phyloP scores from a whole-genome alignment of 2,329 filamentous ascomycete genomes.

The Ascochyta fabae region DNA sequence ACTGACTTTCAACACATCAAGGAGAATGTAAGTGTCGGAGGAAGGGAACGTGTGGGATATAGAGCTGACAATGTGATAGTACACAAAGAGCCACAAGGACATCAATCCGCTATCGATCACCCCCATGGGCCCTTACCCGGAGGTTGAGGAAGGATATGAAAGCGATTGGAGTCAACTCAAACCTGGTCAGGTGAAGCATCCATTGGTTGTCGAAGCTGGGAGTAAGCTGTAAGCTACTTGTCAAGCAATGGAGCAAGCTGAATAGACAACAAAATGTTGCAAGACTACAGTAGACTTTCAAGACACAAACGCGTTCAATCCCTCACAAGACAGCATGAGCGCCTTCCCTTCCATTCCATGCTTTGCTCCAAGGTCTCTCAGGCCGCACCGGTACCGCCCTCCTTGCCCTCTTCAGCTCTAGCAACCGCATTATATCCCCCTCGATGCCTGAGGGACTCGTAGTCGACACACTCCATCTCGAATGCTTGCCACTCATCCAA shows the following conservation, averaged over 20 bases:
- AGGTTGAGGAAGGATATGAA: slow-evolving; percentile 62
- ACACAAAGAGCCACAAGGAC: slow-evolving; percentile 65
- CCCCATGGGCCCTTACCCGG: slow-evolving; percentile 66
- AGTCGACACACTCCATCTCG: slow-evolving; percentile 17
- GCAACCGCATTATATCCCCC: slow-evolving; percentile 21
- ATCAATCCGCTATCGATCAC: slow-evolving; percentile 69
- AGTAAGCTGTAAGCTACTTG: slow-evolving; percentile 29
- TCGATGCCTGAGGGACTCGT: slow-evolving; percentile 4
- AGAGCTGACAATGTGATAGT: slow-evolving; percentile 36
- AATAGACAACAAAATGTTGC: no score
- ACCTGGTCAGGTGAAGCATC: slow-evolving; percentile 57
- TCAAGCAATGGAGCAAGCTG: no score
- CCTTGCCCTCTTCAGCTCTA: slow-evolving; percentile 27
- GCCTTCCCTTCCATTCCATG: slow-evolving; percentile 10
- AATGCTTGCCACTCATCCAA: slow-evolving; percentile 22
- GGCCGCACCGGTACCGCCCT: slow-evolving; percentile 23
- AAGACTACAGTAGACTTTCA: no score
- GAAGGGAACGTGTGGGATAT: not conserved
- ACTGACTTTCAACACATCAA: slow-evolving; percentile 73
- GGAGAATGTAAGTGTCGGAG: slow-evolving; percentile 58
- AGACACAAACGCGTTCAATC: no score
- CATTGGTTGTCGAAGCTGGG: slow-evolving; percentile 39
- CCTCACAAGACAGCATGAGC: not conserved
- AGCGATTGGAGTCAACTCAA: slow-evolving; percentile 56
- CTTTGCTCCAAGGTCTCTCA: slow-evolving; percentile 29